Evolutionary conservation across 1,139 yeast species (phyloP), one percentile per base, ranked within the genome.

Genomic region (Pneumocystis wakefieldiae): DNA sequence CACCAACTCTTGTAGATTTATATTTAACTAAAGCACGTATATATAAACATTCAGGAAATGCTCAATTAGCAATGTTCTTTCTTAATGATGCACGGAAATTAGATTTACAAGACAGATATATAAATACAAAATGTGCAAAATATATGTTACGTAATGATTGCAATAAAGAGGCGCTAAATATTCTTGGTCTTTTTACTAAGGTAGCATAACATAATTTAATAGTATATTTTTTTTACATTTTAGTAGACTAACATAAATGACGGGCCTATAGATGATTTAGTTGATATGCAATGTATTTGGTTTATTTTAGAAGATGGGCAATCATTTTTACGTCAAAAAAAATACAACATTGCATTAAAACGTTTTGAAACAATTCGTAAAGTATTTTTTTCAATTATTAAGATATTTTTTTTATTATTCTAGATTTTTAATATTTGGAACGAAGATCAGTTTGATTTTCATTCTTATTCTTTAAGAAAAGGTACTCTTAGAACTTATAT

Each of bases 391-490:
- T 17, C 10, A 28, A 39, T 17, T 55, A 7, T 29, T 41, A 29
- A 19, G 29, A 36, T 39, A 39, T 60, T 66, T 81, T 86, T 38
- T 24, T 48, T 48, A 48, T 48, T 48, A 24, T 48, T 48, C 2
- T 48, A 48, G 55, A 48, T 48, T 48, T 89, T 84, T 74, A 80
- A 82, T 62, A 87, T 83, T 64, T 89, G 85, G 74, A 81, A 78
- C 72, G 83, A 82, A 67, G 98, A 94, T 71, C 97, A 92, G 75
- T 81, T 86, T 69, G 99, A 92, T 73, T 92, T 92, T 84, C 98
- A 92, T 73, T 85, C 87, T 59, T 92, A 89, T 74, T 86, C 96
- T 73, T 82, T 88, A 79, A 83, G 97, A 75, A 84, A 86, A 70
- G 97, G 97, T 17, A 88, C 97, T 4, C 85, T 94, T 36, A 80